A percentile compares a stretch with the other conserved stretches of the same genome.
Evolutionary conservation across 2,329 filamentous ascomycete genomes (phyloP).

Genomic region (Lachnellula cervina): DNA sequence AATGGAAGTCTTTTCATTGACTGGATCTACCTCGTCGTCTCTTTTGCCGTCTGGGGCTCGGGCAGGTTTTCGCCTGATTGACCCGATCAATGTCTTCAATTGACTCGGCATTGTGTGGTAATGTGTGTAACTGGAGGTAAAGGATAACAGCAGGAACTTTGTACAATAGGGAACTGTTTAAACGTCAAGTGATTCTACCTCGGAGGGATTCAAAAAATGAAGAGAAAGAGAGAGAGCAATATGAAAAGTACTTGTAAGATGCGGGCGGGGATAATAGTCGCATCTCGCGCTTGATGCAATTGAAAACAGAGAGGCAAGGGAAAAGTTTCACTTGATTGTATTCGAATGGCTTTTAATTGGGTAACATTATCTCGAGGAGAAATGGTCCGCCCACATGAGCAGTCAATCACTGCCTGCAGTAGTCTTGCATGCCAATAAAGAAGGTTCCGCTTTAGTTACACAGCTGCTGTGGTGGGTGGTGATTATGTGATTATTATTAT

Average conservation of each 20-base stretch:
- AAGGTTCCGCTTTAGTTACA: background rate
- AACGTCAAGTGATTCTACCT: background rate
- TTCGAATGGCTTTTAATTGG: slow-evolving; percentile 5
- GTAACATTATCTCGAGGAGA: background rate
- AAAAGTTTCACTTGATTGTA: background rate
- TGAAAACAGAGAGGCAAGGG: background rate
- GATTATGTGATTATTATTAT: background rate
- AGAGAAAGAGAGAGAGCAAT: background rate
- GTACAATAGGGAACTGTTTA: background rate
- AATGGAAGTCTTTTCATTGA: slow-evolving; percentile 36
- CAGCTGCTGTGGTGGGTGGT: too few species aligned
- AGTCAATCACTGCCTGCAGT: slow-evolving; percentile 1
- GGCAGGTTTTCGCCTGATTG: slow-evolving; percentile 42
- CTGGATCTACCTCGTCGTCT: slow-evolving; percentile 31
- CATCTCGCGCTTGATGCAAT: background rate
- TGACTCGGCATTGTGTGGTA: slow-evolving; percentile 27
- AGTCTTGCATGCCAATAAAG: background rate
- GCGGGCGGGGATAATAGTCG: background rate
- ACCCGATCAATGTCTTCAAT: slow-evolving; percentile 39
- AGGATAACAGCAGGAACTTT: background rate
- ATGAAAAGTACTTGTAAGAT: background rate
- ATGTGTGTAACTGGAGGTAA: background rate
- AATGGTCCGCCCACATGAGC: background rate
- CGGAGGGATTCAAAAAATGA: background rate
- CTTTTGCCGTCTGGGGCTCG: slow-evolving; percentile 43